phyloP scores from a whole-genome alignment of 371 early-diverging fungal genomes.

The Apophysomyces elegans region DNA sequence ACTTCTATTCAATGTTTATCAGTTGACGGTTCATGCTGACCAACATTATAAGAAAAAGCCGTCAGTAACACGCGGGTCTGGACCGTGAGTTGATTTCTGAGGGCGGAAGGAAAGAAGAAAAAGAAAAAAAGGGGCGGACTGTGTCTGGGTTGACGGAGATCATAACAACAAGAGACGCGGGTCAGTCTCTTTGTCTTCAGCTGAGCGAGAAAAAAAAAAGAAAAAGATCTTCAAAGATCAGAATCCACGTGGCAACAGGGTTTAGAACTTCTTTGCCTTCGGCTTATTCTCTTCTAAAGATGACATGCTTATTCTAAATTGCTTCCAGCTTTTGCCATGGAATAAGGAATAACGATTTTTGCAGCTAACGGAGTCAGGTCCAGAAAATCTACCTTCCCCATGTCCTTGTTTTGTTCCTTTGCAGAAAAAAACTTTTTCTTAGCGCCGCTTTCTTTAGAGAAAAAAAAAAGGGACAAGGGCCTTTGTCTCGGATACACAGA shows the following conservation, averaged over 20 bases:
- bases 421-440: background rate
- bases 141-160: background rate
- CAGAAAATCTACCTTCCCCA: no score
- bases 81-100: background rate
- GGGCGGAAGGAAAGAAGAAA: background rate
- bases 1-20: no score
- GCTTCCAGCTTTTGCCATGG: background rate
- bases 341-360: background rate
- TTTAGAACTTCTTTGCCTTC: background rate
- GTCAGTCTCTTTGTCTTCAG: background rate
- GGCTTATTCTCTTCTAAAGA: background rate
- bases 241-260: background rate
- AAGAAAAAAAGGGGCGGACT: conserved; percentile 3
- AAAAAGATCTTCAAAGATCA: background rate
- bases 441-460: background rate
- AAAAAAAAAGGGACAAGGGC: no score
- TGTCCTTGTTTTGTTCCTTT: no score
- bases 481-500: background rate
- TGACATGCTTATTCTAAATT: background rate
- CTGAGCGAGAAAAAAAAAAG: no score
- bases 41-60: no score
- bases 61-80: no score
- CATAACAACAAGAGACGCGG: background rate
- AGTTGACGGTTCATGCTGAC: no score
- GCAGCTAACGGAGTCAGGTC: no score